Evolutionary conservation across 1,284 basidiomycete genomes (phyloP), one percentile per base, ranked within the genome.

Genomic region (Volvariella surrecta): DNA sequence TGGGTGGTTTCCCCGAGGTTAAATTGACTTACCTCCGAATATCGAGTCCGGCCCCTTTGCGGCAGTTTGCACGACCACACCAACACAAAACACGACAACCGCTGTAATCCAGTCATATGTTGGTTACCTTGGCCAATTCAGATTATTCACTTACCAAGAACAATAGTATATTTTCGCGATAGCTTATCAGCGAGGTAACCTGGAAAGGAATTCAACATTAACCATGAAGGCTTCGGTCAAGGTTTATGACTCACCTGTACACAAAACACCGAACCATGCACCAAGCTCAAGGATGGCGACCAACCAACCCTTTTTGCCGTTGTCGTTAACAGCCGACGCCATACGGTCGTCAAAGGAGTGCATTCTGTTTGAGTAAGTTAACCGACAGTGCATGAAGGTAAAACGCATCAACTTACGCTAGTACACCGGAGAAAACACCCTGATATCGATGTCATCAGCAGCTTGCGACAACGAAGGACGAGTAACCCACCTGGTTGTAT

Each of bases 341-440:
- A 83, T 82, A 20, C 74, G 67, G 17, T 51, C 16, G 21, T 64
- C 58, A 55, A 83, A 84, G 7, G 71, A 70, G 30, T 56, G 47
- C 80, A 84, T 84, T 19, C 72, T 79, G 48, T 16, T 22, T 43
- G 42, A 15, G 34, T 35, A 8, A 19, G 34, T 7, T 38, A 17
- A 44, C 37, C 38, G 44, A 10, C 37, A 42, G 44, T 28, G 28
- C 22, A 43, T 30, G 9, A 39, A 10, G 32, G n/a, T n/a, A n/a
- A 8, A 9, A 16, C 37, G 3, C 37, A 30, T 22, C 30, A 8
- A 58, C 68, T 37, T 53, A 76, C 75, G 61, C 63, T 34, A 83
- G 67, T 28, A 84, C 79, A 45, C 80, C 74, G 19, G 80, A 83
- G 60, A 84, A 83, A n/a, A 84, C 81, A 51, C 81, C 81, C 74